Evolutionary conservation across 352 stramenopile genomes (phyloP).

Genomic region (Pythium scleroteichum): DNA sequence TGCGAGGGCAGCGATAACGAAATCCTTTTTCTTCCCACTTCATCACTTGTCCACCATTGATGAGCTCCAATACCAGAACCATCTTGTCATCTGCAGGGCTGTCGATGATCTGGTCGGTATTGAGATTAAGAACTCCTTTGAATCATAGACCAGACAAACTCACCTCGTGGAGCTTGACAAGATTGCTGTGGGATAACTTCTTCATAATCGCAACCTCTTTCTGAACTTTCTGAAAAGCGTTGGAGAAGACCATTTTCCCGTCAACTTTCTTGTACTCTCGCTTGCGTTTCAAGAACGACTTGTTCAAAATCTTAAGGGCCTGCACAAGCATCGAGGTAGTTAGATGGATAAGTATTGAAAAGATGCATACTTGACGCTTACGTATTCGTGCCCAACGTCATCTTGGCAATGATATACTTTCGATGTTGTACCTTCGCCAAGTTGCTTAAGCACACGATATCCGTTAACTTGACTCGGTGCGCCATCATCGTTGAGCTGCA

Average conservation of each 20-base stretch:
- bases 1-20: slow-evolving; percentile 45
- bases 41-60: slow-evolving; percentile 83
- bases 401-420: slow-evolving; percentile 75
- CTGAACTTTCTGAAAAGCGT: slow-evolving; percentile 80
- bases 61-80: slow-evolving; percentile 82
- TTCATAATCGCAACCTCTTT: slow-evolving; percentile 87
- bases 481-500: slow-evolving; percentile 62
- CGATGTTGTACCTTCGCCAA: slow-evolving; percentile 78
- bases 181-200: slow-evolving; percentile 66
- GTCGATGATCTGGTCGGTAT: slow-evolving; percentile 67
- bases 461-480: slow-evolving; percentile 69
- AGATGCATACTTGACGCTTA: slow-evolving; percentile 28
- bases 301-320: slow-evolving; percentile 86
- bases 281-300: slow-evolving; percentile 84
- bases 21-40: slow-evolving; percentile 78
- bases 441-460: slow-evolving; percentile 61
- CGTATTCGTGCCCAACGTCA: slow-evolving; percentile 47
- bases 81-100: slow-evolving; percentile 75
- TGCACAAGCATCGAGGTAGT: slow-evolving; percentile 13
- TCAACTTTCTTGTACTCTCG: slow-evolving; percentile 80
- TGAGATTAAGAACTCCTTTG: background rate
- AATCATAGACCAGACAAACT: background rate
- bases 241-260: slow-evolving; percentile 77
- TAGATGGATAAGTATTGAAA: background rate
- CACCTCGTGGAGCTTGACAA: slow-evolving; percentile 70